Base-by-base conservation (phyloP, 192 early-diverging fungal species). In the Entomortierella lignicola region DNA sequence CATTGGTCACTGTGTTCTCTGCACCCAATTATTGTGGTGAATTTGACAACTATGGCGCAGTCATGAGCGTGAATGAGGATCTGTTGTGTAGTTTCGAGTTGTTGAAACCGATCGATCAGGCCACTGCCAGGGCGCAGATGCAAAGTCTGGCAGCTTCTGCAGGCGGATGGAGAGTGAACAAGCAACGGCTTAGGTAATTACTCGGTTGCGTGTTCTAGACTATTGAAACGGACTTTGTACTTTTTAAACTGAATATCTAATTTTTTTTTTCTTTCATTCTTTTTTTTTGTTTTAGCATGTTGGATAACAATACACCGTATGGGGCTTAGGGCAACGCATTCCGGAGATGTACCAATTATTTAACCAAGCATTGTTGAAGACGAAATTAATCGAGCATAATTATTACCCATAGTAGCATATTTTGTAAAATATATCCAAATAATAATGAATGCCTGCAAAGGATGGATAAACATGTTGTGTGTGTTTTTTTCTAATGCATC, bases 21-120 rank as follows among this genome's bases (percentile, higher is more conserved):
- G 97, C 97, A 1, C 96, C 97, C 57, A 97, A 99, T 80, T 97
- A 97, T 81, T 99, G 97, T 73, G 96, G 96, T 68, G 97, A 98
- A 85, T 98, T 98, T 82, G 95, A 94, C 67, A 94, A 93, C 74
- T 86, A 85, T 62, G 94, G 94, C 18, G 96, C 95, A 1, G 91
- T 98, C 68, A 98, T 98, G 96, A 89, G 85, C 57, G 94, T 97
- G 56, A 94, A 95, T 66, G 94, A 95, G 64, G 90, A 93, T 60
- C 84, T 98, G 53, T 72, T 98, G 69, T 98, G 96, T 66, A 94
- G 92, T 31, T 98, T 98, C 82, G 93, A 93, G 77, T 83, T 94
- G 57, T 77, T 92, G 32, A 89, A 90, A 74, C 91, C 91, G 1
- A 79, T 73, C 30, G 82, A 83, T 62, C 75, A 63, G n/a, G 75